Evolutionary conservation across 805 yeast genomes (phyloP), one percentile per base, ranked within the genome.

Genomic region (Isabelozyma pseudorhagii): DNA sequence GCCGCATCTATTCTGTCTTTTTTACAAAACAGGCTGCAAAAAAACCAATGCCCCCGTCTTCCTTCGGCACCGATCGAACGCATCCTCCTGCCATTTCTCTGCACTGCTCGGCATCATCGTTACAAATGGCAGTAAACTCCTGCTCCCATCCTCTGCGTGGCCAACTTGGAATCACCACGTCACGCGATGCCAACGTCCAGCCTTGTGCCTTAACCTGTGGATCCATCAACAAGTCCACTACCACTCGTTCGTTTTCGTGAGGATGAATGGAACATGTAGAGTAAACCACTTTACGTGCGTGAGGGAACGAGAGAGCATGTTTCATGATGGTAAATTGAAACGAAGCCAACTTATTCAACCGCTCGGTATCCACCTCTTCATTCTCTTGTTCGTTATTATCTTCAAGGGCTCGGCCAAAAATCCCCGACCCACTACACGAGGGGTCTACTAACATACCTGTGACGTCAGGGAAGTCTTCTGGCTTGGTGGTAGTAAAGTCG

Each of bases 31-130:
- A 85, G 1, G 92, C 98, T 0, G 97, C 98, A 68, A 94, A 94
- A 64, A 94, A 94, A 0, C 99, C 99, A 59, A 94, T 94, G n/a
- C 99, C 99, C 29, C 98, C 99, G 64, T 94, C 99, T 42, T 80
- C 86, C 53, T 82, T 85, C 0, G 97, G 97, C 41, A 84, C 69
- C 0, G 92, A 87, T 56, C 99, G 76, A 0, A 94, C 83, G 69
- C 97, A 92, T 0, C 94, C 93, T 1, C 84, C 90, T 1, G 97
- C 96, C 45, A 89, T 62, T 38, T 56, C 54, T 48, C 58, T 64
- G 45, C 67, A 53, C 11, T 53, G 50, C 38, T 69, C 74, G 38
- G 75, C 74, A 17, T 84, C 80, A 40, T 73, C 69, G 11, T 63
- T 68, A 8, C 78, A 77, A 10, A 71, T 31, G 6, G 80, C 67